Evolutionary conservation across 2,329 filamentous ascomycete species (phyloP).

Genomic region (Bipolaris bicolor): DNA sequence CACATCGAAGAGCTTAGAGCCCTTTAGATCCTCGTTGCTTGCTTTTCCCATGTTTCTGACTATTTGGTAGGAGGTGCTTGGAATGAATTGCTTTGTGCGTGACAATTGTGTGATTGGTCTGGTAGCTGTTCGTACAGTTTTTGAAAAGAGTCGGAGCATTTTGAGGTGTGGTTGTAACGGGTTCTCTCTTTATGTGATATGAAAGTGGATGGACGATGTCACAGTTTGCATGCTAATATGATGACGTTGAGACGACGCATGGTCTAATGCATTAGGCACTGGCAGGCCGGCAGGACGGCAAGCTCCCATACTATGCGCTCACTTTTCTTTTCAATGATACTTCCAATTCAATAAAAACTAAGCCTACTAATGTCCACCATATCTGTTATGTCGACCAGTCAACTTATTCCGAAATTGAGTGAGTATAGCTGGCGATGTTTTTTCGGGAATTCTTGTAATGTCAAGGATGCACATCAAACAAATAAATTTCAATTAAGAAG

Average conservation of each 20-base stretch:
- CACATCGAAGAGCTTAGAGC: constrained; percentile 54
- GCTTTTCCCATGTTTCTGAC: constrained; percentile 46
- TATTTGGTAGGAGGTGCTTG: constrained; percentile 27
- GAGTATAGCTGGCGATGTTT: too few relatives aligned
- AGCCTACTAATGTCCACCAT: not conserved
- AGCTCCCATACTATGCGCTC: constrained; percentile 7
- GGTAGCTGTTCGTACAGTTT: constrained; percentile 17
- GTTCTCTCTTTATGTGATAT: constrained; percentile 21
- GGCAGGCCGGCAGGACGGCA: not conserved
- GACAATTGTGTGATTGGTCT: constrained; percentile 11
- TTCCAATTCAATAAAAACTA: not conserved
- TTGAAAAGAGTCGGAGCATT: constrained; percentile 43
- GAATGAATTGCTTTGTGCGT: constrained; percentile 17
- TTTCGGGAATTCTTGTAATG: too few relatives aligned
- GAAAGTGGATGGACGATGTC: constrained; percentile 18
- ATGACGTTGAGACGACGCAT: constrained; percentile 39
- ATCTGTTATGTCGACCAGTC: not conserved
- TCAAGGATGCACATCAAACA: too few relatives aligned
- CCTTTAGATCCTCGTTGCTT: constrained; percentile 50
- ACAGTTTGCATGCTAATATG: constrained; percentile 30
- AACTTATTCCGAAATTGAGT: too few relatives aligned
- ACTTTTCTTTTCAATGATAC: not conserved
- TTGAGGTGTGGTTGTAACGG: constrained; percentile 2
- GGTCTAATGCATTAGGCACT: constrained; percentile 11
- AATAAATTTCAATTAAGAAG: too few relatives aligned